These are phyloP conservation scores for Acacia melanoxylon DNA, from an alignment of 306 rosid genomes.

Conservation along the genomic window DNA sequence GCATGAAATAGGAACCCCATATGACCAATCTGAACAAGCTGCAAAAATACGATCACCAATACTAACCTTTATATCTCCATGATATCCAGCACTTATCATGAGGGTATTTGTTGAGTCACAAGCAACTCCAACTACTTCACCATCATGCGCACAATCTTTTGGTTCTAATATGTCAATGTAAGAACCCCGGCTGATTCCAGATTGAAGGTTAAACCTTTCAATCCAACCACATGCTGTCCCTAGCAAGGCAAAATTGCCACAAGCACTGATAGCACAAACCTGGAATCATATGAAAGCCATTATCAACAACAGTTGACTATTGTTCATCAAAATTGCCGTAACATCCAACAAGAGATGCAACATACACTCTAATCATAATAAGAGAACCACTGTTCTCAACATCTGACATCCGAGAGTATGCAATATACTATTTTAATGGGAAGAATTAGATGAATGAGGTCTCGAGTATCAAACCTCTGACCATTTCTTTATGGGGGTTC, in stretches of 20 bases:
- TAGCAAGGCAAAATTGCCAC: constrained; percentile 90
- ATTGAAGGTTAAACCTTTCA: constrained; percentile 93
- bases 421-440: background rate
- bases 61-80: constrained; percentile 85
- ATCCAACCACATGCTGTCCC: constrained; percentile 99
- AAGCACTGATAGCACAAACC: constrained; percentile 91
- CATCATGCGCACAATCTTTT: constrained; percentile 69
- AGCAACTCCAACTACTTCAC: constrained; percentile 93
- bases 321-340: constrained; percentile 22
- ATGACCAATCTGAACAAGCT: background rate
- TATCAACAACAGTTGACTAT: constrained; percentile 24
- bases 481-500: background rate
- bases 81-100: constrained; percentile 89
- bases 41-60: background rate
- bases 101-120: constrained; percentile 92
- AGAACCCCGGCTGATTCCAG: constrained; percentile 84
- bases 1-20: background rate
- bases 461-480: background rate
- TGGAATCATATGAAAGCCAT: constrained; percentile 43
- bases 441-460: background rate
- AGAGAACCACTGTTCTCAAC: background rate
- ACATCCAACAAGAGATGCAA: constrained; percentile 7
- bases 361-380: background rate
- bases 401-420: background rate
- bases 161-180: constrained; percentile 63